Percentiles rank a stretch among this genome's conserved stretches.
These are phyloP conservation scores for Emmonsia crescens DNA, from an alignment of 2,329 filamentous ascomycete species.

Conservation along the genomic window DNA sequence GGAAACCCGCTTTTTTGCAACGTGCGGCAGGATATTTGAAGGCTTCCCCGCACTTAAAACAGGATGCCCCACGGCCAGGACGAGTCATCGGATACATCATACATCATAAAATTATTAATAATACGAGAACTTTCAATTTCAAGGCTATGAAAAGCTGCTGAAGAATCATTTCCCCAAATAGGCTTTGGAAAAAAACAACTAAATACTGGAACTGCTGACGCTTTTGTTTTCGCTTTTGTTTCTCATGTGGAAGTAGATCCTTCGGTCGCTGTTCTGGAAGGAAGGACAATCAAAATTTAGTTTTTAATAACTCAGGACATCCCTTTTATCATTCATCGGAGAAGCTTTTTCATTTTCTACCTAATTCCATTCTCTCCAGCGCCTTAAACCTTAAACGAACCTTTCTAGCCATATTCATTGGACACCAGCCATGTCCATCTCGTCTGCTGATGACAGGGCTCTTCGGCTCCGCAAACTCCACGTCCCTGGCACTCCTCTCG, in stretches of 20 bases:
- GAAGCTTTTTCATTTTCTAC: not conserved
- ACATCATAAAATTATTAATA: not conserved
- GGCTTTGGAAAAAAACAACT: not conserved
- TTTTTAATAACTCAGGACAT: not conserved
- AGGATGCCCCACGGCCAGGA: not conserved
- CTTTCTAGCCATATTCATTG: not conserved
- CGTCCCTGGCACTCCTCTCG: conserved; percentile 39
- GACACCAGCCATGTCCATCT: not conserved
- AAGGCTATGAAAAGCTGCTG: not conserved
- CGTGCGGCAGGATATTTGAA: not conserved
- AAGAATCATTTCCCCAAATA: not conserved
- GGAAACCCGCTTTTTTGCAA: not conserved
- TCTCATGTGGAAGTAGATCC: not conserved
- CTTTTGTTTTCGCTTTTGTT: not conserved
- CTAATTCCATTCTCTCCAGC: not conserved
- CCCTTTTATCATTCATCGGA: not conserved
- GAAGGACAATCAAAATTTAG: not conserved
- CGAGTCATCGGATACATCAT: not conserved
- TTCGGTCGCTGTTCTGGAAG: not conserved
- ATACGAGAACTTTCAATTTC: not conserved
- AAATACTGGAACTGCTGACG: not conserved
- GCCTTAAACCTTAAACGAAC: not conserved
- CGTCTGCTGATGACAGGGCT: conserved; percentile 8
- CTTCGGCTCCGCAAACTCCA: conserved; percentile 32
- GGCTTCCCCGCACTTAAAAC: not conserved